Base-by-base conservation (phyloP, 345 rosid species). In the Acer negundo region DNA sequence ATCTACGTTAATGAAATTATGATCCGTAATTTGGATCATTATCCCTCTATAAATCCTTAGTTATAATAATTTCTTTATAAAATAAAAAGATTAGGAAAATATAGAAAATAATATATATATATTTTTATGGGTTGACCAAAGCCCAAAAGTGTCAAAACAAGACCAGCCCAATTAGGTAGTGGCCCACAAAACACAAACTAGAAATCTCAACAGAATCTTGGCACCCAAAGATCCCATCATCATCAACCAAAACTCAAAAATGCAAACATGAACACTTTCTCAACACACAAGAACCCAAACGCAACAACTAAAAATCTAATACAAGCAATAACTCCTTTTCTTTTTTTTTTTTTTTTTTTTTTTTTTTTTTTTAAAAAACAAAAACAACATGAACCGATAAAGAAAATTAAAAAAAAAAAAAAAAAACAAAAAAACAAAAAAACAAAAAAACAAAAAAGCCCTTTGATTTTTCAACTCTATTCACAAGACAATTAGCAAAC, bases 141-240 rank as follows among this genome's bases (percentile, higher is more conserved):
- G 63, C 63, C 26, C 26, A 22, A 59, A 9, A n/a, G 26, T 16
- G 11, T 8, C 11, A 1, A 63, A 63, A 10, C 1, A 20, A 19
- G 23, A n/a, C 66, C 24, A 53, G 55, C 55, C 55, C 70, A 53
- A 63, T 3, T 10, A 0, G 0, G 0, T 63, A 47, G 75, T 76
- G 73, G 76, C 82, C 75, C 67, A 28, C 81, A 61, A 44, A 44
- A 55, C 79, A 69, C 63, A 82, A 83, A 85, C 84, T n/a, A 11
- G 62, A 71, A 79, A 65, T 44, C 62, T 7, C 24, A 59, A 35
- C 20, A 16, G 31, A 62, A 75, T 72, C 16, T 73, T 7, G 49
- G 46, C 80, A 46, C 80, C 78, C 62, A 20, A 73, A 70, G 85
- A 75, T 82, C 81, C 79, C 75, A 56, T 9, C 49, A 31, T 59